Evolutionary conservation across 179 eudicot species (phyloP).

Genomic region (Drosera spatulata): DNA sequence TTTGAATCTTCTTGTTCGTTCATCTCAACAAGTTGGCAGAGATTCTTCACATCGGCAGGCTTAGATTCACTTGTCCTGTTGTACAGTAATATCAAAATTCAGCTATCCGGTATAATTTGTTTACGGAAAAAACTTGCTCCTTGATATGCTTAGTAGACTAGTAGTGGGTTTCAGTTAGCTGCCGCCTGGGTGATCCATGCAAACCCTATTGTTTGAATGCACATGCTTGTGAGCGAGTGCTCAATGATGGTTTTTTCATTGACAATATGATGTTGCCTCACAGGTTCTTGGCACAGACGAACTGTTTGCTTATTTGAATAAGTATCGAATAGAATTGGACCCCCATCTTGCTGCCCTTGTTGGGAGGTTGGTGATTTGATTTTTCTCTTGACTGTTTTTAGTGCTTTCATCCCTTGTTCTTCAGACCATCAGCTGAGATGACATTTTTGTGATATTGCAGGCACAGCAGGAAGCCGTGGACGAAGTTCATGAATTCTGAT

Average conservation of each 20-base stretch:
- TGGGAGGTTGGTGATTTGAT: slow-evolving; percentile 48
- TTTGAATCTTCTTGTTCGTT: too few relatives aligned
- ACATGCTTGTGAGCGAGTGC: too few relatives aligned
- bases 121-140: neutral
- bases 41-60: too few relatives aligned
- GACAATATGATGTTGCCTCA: neutral
- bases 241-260: too few relatives aligned
- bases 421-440: neutral
- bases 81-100: neutral
- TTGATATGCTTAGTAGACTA: neutral
- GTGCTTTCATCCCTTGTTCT: slow-evolving; percentile 1
- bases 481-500: slow-evolving; percentile 69
- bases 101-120: too few relatives aligned
- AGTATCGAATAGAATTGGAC: slow-evolving; percentile 76
- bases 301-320: slow-evolving; percentile 56
- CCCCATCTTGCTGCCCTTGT: slow-evolving; percentile 79
- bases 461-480: slow-evolving; percentile 82
- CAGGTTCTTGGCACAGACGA: slow-evolving; percentile 90
- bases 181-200: too few relatives aligned
- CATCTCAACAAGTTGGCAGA: too few relatives aligned
- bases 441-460: slow-evolving; percentile 22
- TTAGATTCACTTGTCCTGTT: neutral
- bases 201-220: too few relatives aligned
- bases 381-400: neutral
- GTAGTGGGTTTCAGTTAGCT: too few relatives aligned